These are phyloP conservation scores for Wickerhamiella vanderwaltii DNA, from an alignment of 805 yeast genomes.

Conservation along the genomic window DNA sequence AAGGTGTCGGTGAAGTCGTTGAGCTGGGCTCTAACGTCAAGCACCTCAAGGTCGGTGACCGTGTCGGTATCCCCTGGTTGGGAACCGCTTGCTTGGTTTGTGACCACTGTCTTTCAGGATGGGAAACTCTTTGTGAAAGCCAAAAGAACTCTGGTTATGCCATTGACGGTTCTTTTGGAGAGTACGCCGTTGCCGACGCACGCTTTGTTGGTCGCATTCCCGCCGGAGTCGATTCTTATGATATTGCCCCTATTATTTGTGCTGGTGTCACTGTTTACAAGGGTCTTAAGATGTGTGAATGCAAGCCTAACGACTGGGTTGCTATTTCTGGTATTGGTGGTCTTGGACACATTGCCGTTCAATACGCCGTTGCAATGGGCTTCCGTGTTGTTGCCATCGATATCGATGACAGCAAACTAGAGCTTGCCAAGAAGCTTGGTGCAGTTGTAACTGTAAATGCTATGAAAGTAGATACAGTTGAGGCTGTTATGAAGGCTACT, in stretches of 20 bases:
- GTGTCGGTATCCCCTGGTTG: conserved; percentile 77
- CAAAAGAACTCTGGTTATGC: conserved; percentile 77
- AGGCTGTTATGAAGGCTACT: conserved; percentile 40
- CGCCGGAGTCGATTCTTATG: conserved; percentile 59
- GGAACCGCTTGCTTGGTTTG: conserved; percentile 66
- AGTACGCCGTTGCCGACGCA: conserved; percentile 81
- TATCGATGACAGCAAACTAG: conserved; percentile 53
- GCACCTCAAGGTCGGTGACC: conserved; percentile 66
- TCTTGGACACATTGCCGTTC: conserved; percentile 60
- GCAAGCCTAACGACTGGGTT: conserved; percentile 62
- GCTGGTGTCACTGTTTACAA: conserved; percentile 89
- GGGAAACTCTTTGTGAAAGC: conserved; percentile 57
- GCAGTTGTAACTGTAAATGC: conserved; percentile 50
- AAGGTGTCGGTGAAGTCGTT: conserved; percentile 80
- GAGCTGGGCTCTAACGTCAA: conserved; percentile 58
- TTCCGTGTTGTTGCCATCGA: conserved; percentile 59
- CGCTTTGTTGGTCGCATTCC: conserved; percentile 77
- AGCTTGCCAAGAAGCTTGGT: conserved; percentile 45
- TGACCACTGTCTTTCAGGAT: conserved; percentile 56
- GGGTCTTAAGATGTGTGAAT: conserved; percentile 69
- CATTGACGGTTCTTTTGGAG: conserved; percentile 84
- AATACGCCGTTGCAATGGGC: conserved; percentile 70
- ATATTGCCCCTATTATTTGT: conserved; percentile 70
- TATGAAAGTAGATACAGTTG: conserved; percentile 46
- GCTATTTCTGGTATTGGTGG: conserved; percentile 73